A percentile compares a stretch with the other conserved stretches of the same genome.
Conservation (phyloP, 2,329 filamentous ascomycete species). For the Diplodia corticola region DNA sequence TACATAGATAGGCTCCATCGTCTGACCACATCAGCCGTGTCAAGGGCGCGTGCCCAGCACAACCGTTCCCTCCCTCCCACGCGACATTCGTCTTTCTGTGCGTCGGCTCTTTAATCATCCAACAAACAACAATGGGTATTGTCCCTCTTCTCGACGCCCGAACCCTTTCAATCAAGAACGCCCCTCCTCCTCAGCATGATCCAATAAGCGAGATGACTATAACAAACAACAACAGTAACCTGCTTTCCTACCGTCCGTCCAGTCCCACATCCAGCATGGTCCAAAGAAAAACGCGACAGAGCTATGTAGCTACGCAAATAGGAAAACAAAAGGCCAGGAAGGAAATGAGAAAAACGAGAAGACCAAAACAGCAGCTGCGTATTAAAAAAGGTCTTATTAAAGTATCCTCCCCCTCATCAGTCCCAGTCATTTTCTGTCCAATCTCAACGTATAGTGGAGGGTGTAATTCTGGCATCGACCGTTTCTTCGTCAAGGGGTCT, state of each 20-base stretch:
- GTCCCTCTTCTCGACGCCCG: not conserved
- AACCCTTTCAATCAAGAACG: not conserved
- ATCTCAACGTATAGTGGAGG: not conserved
- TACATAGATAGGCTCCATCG: no score
- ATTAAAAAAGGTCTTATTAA: conserved; percentile 10
- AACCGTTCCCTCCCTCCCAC: not conserved
- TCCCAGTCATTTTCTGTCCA: not conserved
- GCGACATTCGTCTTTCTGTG: not conserved
- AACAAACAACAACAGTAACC: not conserved
- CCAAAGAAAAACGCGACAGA: conserved; percentile 1
- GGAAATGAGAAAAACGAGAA: not conserved
- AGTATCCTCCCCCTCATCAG: not conserved
- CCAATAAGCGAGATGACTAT: not conserved
- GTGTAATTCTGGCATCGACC: not conserved
- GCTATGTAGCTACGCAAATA: not conserved
- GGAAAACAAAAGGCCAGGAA: not conserved
- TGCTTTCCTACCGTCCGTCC: not conserved
- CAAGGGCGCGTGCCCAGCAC: not conserved
- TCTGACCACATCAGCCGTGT: not conserved
- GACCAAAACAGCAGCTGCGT: not conserved
- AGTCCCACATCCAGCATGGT: conserved; percentile 17
- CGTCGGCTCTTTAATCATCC: not conserved
- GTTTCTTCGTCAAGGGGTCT: not conserved
- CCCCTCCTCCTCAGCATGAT: not conserved
- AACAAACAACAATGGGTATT: conserved; percentile 1